These are phyloP conservation scores for Daldinia concentrica DNA, from an alignment of 495 filamentous ascomycete genomes.

Conservation along the genomic window DNA sequence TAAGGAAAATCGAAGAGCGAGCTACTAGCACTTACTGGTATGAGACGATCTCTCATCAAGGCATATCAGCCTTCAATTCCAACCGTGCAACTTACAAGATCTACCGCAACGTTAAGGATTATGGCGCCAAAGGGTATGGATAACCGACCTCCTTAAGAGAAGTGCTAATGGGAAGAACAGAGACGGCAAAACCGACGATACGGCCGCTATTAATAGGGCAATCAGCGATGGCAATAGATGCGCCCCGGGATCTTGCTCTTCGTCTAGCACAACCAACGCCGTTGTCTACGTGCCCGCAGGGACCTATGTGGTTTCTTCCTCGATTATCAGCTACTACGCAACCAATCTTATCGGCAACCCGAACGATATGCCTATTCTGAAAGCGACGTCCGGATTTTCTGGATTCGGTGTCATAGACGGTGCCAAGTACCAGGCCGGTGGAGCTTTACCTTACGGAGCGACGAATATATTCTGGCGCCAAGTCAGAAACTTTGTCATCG, in stretches of 20 bases:
- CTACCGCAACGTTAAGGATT: conserved; percentile 68
- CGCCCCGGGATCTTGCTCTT: conserved; percentile 75
- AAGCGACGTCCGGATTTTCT: conserved; percentile 68
- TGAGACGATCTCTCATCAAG: conserved; percentile 57
- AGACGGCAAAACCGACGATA: conserved; percentile 83
- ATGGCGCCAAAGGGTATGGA: conserved; percentile 58
- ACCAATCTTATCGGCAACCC: conserved; percentile 77
- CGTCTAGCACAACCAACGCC: conserved; percentile 75
- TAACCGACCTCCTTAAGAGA: conserved; percentile 4
- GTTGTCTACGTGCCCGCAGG: conserved; percentile 82
- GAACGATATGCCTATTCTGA: conserved; percentile 68
- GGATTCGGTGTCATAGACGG: conserved; percentile 71
- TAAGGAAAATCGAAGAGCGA: conserved; percentile 29
- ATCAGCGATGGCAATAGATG: conserved; percentile 80
- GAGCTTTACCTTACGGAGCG: conserved; percentile 52
- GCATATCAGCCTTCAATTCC: conserved; percentile 55
- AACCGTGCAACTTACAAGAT: conserved; percentile 56
- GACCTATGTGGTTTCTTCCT: conserved; percentile 72
- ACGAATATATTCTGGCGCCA: conserved; percentile 83
- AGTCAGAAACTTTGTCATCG: conserved; percentile 77
- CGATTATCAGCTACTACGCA: conserved; percentile 72
- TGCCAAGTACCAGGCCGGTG: conserved; percentile 53
- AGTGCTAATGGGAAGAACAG: conserved; percentile 33
- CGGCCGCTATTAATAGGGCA: conserved; percentile 81
- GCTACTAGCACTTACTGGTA: conserved; percentile 52